Evolutionary conservation across 345 rosid species (phyloP), one percentile per base, ranked within the genome.

Genomic region (Pseudoturritis turrita): DNA sequence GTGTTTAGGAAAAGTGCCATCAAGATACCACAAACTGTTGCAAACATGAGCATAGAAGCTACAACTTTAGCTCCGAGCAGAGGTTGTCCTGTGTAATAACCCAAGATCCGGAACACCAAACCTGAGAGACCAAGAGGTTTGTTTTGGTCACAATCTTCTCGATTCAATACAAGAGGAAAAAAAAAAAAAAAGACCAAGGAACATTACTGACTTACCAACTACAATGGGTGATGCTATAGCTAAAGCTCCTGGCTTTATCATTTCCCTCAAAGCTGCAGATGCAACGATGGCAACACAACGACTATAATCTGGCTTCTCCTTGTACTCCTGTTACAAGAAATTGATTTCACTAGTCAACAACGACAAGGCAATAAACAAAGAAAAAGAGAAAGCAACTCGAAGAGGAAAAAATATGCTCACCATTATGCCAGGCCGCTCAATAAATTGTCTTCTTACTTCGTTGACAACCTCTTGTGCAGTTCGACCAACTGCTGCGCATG

Each of bases 381-480:
- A 21, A 43, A 11, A 6, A 5, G 49, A 39, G 19, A 25, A 60
- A 51, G 1, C 15, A 2, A 55, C 4, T 49, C 10, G 7, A 53
- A 37, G 62, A 19, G 15, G 70, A 51, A 18, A 28, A 51, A 58
- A 6, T 33, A 22, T 52, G 62, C 91, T 72, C 67, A 91, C 99
- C 97, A 95, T 95, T 75, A 95, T 95, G 67, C 99, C 98, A 62
- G 99, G 99, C 81, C 98, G 86, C 86, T 92, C 98, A 67, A 95
- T 88, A 80, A 95, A 95, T 61, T 95, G 99, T 79, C 98, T 83
- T 83, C 99, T 85, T 58, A 95, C 98, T 92, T 95, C 99, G 61
- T 91, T 87, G 55, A 92, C 99, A 76, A 96, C 99, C 86, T 96
- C 99, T 81, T 96, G 99, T 39, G 99, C 99, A 78, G 98, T 96